Conservation (phyloP, 345 rosid species). For the Gynandropsis gynandra region DNA sequence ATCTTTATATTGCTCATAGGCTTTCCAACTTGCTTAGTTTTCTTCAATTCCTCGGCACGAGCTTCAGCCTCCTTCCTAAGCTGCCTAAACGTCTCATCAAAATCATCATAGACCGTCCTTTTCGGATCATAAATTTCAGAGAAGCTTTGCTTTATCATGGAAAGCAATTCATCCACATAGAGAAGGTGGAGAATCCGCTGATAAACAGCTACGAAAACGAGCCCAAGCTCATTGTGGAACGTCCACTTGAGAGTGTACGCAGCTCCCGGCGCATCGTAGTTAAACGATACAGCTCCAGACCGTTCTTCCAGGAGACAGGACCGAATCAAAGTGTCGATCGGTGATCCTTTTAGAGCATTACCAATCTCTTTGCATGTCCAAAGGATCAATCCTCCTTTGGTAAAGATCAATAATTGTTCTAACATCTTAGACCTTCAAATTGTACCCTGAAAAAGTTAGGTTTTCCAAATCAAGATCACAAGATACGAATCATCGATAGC, state of each 20-base stretch:
- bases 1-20: constrained; percentile 45
- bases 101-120: constrained; percentile 48
- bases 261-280: constrained; percentile 73
- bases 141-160: constrained; percentile 66
- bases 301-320: constrained; percentile 97
- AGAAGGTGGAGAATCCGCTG: constrained; percentile 86
- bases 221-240: constrained; percentile 89
- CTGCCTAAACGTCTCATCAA: constrained; percentile 85
- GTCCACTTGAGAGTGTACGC: constrained; percentile 95
- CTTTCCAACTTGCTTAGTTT: constrained; percentile 51
- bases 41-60: constrained; percentile 77
- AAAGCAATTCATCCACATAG: constrained; percentile 86
- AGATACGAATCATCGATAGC: not conserved
- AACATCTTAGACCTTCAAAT: constrained; percentile 47
- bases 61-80: constrained; percentile 91
- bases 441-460: constrained; percentile 26
- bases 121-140: constrained; percentile 76
- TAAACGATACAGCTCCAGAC: constrained; percentile 68
- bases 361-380: constrained; percentile 98
- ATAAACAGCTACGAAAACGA: constrained; percentile 93
- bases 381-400: constrained; percentile 94
- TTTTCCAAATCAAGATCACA: constrained; percentile 13
- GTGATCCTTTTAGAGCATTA: constrained; percentile 87
- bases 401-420: constrained; percentile 88
- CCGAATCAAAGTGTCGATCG: constrained; percentile 77